A percentile compares a stretch with the other conserved stretches of the same genome.
Evolutionary conservation across 306 rosid species (phyloP).

Genomic region (Alnus rubra): DNA sequence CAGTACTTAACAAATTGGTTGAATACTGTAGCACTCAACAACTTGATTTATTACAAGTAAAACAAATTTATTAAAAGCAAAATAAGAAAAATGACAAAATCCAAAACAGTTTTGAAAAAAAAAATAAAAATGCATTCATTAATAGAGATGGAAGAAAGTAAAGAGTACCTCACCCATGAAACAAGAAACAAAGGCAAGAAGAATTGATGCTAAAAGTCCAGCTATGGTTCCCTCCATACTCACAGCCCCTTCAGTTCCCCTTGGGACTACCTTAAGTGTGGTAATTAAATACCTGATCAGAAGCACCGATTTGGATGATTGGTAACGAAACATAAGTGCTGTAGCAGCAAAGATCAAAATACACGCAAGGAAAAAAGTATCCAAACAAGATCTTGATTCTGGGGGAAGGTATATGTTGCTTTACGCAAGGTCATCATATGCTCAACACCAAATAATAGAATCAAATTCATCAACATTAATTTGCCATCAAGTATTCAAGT

Average conservation of each 20-base stretch:
- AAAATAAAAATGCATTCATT: background rate
- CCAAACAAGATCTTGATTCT: background rate
- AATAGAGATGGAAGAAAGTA: conserved; percentile 15
- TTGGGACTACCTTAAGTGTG: conserved; percentile 84
- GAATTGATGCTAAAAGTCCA: conserved; percentile 75
- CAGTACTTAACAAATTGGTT: too few relatives aligned
- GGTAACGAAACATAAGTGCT: conserved; percentile 5
- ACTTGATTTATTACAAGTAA: too few relatives aligned
- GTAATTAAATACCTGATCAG: conserved; percentile 83
- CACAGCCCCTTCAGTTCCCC: conserved; percentile 98
- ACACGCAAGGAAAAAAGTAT: background rate
- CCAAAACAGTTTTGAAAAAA: background rate
- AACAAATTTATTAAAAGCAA: background rate
- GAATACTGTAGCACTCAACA: too few relatives aligned
- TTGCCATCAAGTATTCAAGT: background rate
- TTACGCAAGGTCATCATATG: conserved; percentile 6
- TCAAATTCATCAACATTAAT: conserved; percentile 5
- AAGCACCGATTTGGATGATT: conserved; percentile 11
- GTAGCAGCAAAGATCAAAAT: conserved; percentile 1
- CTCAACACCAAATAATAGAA: conserved; percentile 4
- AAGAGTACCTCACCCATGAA: conserved; percentile 71
- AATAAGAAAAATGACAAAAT: background rate
- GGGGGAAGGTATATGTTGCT: background rate
- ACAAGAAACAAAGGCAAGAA: conserved; percentile 67
- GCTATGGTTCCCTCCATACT: conserved; percentile 95